A percentile compares a stretch with the other conserved stretches of the same genome.
Conservation (phyloP, 768 basidiomycete species). For the Leccinum sublutescens region DNA sequence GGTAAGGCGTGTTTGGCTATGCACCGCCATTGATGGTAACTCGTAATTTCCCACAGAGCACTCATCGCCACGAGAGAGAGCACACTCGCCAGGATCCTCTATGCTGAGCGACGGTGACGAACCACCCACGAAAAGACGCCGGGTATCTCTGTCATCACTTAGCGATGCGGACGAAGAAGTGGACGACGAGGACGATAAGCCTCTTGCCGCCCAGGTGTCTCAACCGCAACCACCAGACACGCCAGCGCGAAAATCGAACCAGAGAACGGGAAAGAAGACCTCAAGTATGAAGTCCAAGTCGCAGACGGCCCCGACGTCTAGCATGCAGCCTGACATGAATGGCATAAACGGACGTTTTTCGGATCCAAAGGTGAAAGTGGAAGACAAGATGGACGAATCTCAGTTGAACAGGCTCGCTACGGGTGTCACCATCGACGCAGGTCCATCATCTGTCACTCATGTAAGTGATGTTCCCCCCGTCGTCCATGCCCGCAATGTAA, state of each 20-base stretch:
- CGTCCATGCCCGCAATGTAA: background rate
- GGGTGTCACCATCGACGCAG: conserved; percentile 75
- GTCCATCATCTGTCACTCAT: conserved; percentile 42
- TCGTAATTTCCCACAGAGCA: conserved; percentile 23
- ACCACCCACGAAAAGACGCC: conserved; percentile 50
- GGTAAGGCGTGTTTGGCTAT: conserved; percentile 37
- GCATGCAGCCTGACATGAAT: conserved; percentile 38
- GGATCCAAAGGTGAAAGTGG: conserved; percentile 60
- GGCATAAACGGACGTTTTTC: conserved; percentile 47
- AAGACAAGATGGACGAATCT: conserved; percentile 77
- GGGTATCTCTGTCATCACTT: conserved; percentile 56
- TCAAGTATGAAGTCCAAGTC: conserved; percentile 60
- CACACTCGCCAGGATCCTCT: conserved; percentile 39
- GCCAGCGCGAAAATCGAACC: conserved; percentile 32
- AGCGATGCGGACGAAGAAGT: conserved; percentile 44
- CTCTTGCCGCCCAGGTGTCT: conserved; percentile 49
- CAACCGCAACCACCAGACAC: conserved; percentile 30
- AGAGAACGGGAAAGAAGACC: conserved; percentile 54
- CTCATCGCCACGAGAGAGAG: conserved; percentile 21
- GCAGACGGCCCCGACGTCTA: conserved; percentile 50
- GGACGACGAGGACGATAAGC: conserved; percentile 59
- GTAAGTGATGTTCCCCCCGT: conserved; percentile 36
- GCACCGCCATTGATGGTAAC: background rate
- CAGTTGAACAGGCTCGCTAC: conserved; percentile 76
- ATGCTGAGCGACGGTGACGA: conserved; percentile 43